Conservation (phyloP, 2,329 filamentous ascomycete genomes). For the Gnomoniopsis sp. region DNA sequence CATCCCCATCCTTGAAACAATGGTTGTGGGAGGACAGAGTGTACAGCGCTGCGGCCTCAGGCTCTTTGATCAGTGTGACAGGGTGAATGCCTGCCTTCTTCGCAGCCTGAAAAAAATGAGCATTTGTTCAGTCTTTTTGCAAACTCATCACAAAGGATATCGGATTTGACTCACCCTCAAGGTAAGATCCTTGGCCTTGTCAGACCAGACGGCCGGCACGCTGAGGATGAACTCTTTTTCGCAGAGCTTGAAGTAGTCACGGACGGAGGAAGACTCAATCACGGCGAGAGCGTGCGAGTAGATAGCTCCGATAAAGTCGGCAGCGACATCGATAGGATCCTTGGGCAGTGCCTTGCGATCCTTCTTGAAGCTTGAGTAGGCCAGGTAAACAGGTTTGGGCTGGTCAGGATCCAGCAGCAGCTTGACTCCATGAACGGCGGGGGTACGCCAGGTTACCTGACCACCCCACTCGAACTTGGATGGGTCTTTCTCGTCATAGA, state of each 20-base stretch:
- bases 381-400: not conserved
- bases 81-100: constrained; percentile 6
- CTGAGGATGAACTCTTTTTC: constrained; percentile 19
- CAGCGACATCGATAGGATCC: not conserved
- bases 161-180: not conserved
- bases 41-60: constrained; percentile 4
- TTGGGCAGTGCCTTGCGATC: not conserved
- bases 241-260: not conserved
- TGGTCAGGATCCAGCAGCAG: constrained; percentile 13
- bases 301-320: constrained; percentile 8
- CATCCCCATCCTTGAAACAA: not conserved
- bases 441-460: not conserved
- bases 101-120: constrained; percentile 2
- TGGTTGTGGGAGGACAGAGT: not conserved
- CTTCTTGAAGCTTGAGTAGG: not conserved
- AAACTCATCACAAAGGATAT: not conserved
- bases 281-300: constrained; percentile 8
- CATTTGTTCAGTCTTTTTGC: not conserved
- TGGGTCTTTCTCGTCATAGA: not conserved
- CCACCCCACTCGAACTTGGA: constrained; percentile 12
- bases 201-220: constrained; percentile 23
- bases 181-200: constrained; percentile 21
- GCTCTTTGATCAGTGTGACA: constrained; percentile 5
- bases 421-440: constrained; percentile 10
- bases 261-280: not conserved